Percentiles rank a stretch among this genome's conserved stretches.
These are phyloP conservation scores for Leishmania lainsoni DNA, from an alignment of 208 protist genomes.

Conservation along the genomic window DNA sequence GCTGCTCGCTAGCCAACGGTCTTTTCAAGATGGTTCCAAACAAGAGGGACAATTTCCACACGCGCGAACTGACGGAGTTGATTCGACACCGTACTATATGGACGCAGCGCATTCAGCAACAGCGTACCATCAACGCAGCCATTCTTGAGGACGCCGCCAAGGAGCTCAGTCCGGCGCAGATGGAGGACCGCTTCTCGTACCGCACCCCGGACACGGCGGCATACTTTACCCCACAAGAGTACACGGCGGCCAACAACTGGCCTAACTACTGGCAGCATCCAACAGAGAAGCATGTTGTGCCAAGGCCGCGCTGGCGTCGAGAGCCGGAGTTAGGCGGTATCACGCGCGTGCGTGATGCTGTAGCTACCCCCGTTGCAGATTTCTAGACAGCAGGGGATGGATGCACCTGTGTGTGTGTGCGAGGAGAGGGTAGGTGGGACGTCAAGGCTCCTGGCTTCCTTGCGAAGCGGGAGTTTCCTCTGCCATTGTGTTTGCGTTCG, in stretches of 20 bases:
- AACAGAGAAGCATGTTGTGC: slow-evolving; percentile 74
- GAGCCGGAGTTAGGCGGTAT: slow-evolving; percentile 84
- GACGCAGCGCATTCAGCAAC: slow-evolving; percentile 80
- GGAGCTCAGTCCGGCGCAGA: slow-evolving; percentile 30
- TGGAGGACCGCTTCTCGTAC: slow-evolving; percentile 63
- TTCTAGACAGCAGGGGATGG: slow-evolving; percentile 42
- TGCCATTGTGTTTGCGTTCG: neutral
- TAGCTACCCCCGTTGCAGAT: slow-evolving; percentile 51
- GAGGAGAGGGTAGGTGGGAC: neutral
- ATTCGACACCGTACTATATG: slow-evolving; percentile 85
- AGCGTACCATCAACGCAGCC: slow-evolving; percentile 76
- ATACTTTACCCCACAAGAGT: slow-evolving; percentile 78
- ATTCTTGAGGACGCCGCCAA: slow-evolving; percentile 46
- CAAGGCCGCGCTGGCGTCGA: slow-evolving; percentile 72
- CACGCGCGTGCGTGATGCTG: slow-evolving; percentile 76
- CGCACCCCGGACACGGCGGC: slow-evolving; percentile 69
- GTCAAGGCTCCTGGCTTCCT: neutral
- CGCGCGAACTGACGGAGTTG: slow-evolving; percentile 73
- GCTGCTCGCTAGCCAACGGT: slow-evolving; percentile 74
- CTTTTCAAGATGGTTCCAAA: slow-evolving; percentile 89
- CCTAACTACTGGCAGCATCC: slow-evolving; percentile 93
- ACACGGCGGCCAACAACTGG: slow-evolving; percentile 69
- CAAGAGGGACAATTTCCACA: slow-evolving; percentile 74
- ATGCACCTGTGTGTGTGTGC: neutral
- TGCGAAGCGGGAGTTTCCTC: neutral